Evolutionary conservation across 1,284 basidiomycete species (phyloP), one percentile per base, ranked within the genome.

Genomic region (Microstroma glucosiphilum): DNA sequence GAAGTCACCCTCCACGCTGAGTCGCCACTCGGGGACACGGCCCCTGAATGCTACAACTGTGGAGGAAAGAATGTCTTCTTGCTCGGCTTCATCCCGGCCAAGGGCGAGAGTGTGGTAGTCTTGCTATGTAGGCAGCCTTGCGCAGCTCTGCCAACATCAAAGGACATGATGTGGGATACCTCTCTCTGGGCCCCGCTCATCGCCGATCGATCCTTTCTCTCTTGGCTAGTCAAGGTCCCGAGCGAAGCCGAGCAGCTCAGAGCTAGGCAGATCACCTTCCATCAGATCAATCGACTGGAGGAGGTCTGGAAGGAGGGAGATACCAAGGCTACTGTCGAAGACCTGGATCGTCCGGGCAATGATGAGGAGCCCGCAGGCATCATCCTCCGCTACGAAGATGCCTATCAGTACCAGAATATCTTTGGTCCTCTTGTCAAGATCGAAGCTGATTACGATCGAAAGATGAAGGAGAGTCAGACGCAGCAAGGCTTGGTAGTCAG

Each of bases 51-150:
- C 81, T 99, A 98, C 83, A 93, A 94, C 79, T 99, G 96, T 77
- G 96, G 96, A n/a, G 92, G 90, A 82, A 97, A 97, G 82, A 99
- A 99, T 72, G 94, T 96, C 26, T 99, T 99, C 78, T 91, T 97
- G 86, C 86, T 99, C 21, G 96, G 96, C 1, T 99, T 99, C 79
- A 97, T 99, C 72, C 96, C 96, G 2, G 96, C 96, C 15, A 98
- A 98, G 82, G 92, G 91, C 77, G 96, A 98, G 77, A 96, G 96
- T 0, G 94, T 98, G 49, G 96, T 99, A 53, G 93, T 98, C 25
- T 83, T 99, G n/a, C 85, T 99, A 21, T 99, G 96, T 80, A 89
- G 94, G 88, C 94, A 97, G 86, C 96, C 96, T 0, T 99, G 96
- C 75, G 94, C 96, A 1, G 90, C 92, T 6, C 88, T 96, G 68